Evolutionary conservation across 768 basidiomycete genomes (phyloP).

Genomic region (Psilocybe tampanensis): DNA sequence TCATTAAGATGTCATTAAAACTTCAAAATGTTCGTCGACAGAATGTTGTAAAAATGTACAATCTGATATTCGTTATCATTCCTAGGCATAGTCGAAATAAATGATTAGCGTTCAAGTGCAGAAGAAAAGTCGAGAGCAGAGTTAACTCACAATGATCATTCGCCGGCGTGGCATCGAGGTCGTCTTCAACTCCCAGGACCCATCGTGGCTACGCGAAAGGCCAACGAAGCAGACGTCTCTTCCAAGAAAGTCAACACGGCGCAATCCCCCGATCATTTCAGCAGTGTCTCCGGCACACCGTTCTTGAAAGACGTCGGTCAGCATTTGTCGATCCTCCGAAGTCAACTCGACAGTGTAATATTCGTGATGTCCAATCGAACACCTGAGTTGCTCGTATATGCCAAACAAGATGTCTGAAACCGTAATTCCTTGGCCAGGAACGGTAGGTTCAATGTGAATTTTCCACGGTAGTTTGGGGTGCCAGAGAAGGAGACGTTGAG

Average conservation of each 20-base stretch:
- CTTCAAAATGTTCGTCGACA: too few species aligned
- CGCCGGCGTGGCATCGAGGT: slow-evolving; percentile 4
- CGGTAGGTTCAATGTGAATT: slow-evolving; percentile 44
- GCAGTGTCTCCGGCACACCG: slow-evolving; percentile 35
- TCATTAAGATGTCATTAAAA: too few species aligned
- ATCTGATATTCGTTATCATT: background rate
- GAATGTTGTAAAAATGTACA: too few species aligned
- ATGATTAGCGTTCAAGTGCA: background rate
- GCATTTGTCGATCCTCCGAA: slow-evolving; percentile 39
- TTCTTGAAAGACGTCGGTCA: slow-evolving; percentile 38
- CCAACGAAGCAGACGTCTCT: slow-evolving; percentile 40
- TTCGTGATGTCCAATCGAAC: slow-evolving; percentile 42
- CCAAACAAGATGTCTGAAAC: slow-evolving; percentile 49
- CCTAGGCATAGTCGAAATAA: background rate
- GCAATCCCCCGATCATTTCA: slow-evolving; percentile 39
- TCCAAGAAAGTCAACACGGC: slow-evolving; percentile 53
- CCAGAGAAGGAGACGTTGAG: slow-evolving; percentile 47
- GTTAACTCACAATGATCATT: slow-evolving; percentile 17
- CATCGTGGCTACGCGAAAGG: slow-evolving; percentile 26
- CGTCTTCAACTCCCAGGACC: slow-evolving; percentile 35
- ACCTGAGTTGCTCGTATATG: slow-evolving; percentile 39
- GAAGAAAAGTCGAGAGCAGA: background rate
- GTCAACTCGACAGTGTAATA: slow-evolving; percentile 49
- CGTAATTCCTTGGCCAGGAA: slow-evolving; percentile 44
- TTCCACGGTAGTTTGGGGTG: slow-evolving; percentile 55